A percentile compares a stretch with the other conserved stretches of the same genome.
Evolutionary conservation across 768 basidiomycete genomes (phyloP).

Genomic region (Kwoniella sp.): DNA sequence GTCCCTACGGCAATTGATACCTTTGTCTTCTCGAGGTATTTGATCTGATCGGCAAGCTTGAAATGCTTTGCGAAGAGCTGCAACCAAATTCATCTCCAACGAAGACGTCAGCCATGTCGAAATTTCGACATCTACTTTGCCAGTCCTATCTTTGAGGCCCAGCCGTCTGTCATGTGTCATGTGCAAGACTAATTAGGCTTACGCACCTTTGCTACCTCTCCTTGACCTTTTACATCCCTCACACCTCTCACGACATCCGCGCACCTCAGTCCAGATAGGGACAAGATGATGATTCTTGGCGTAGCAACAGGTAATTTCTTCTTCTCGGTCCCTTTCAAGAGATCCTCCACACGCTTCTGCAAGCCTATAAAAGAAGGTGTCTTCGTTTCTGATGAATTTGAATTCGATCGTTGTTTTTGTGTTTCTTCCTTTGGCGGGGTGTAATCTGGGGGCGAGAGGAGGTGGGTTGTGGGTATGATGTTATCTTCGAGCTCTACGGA

Average conservation of each 20-base stretch:
- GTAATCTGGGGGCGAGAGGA: slow-evolving; percentile 20
- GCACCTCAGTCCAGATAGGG: slow-evolving; percentile 89
- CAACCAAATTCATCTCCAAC: too few species aligned
- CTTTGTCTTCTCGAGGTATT: slow-evolving; percentile 80
- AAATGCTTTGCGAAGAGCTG: slow-evolving; percentile 89
- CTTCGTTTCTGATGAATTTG: background rate
- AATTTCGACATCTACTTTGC: background rate
- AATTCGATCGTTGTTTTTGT: background rate
- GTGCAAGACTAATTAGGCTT: too few species aligned
- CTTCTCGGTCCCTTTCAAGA: slow-evolving; percentile 73
- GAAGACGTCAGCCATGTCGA: too few species aligned
- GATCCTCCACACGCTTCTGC: slow-evolving; percentile 63
- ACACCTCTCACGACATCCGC: slow-evolving; percentile 69
- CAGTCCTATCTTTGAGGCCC: too few species aligned
- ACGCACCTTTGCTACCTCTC: slow-evolving; percentile 77
- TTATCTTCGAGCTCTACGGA: slow-evolving; percentile 78
- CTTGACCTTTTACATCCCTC: slow-evolving; percentile 64
- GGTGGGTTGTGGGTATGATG: slow-evolving; percentile 61
- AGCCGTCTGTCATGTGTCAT: background rate
- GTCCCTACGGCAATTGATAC: slow-evolving; percentile 89
- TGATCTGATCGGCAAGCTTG: slow-evolving; percentile 82
- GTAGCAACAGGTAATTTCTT: slow-evolving; percentile 62
- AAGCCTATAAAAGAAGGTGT: slow-evolving; percentile 25
- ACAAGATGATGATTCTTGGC: slow-evolving; percentile 80
- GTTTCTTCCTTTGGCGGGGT: slow-evolving; percentile 35